A percentile compares a stretch with the other conserved stretches of the same genome.
phyloP scores from a whole-genome alignment of 2,329 filamentous ascomycete genomes.

The Periglandula ipomoeae region DNA sequence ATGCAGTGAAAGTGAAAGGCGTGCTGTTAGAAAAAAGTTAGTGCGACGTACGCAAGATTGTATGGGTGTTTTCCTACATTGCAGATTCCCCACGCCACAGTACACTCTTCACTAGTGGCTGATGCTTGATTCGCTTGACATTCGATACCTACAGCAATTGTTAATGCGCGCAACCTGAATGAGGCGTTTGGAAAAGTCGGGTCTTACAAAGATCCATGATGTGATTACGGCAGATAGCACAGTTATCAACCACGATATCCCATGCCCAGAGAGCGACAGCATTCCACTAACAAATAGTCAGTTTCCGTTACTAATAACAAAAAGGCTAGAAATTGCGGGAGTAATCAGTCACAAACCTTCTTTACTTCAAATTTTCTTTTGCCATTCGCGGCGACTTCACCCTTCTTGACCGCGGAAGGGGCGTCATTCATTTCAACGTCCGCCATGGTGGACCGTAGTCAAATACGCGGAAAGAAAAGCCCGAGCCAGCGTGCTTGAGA shows the following conservation, averaged over 20 bases:
- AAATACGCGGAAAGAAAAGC: background rate
- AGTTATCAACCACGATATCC: constrained; percentile 99
- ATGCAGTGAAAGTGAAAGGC: constrained; percentile 99
- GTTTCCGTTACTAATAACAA: background rate
- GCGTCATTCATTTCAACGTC: constrained; percentile 97
- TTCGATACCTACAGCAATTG: constrained; percentile 68
- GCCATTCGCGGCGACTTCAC: constrained; percentile 33
- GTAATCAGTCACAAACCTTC: constrained; percentile 53
- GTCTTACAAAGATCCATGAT: constrained; percentile 97
- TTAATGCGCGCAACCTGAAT: too few relatives aligned
- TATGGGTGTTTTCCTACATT: constrained; percentile 58
- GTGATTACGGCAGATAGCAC: constrained; percentile 97
- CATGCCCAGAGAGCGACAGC: constrained; percentile 97
- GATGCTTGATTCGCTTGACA: constrained; percentile 98
- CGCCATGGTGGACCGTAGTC: constrained; percentile 55
- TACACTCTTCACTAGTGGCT: constrained; percentile 95
- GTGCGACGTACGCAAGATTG: constrained; percentile 10
- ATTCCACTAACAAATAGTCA: constrained; percentile 64
- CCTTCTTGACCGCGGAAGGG: constrained; percentile 49
- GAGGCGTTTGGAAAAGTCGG: too few relatives aligned
- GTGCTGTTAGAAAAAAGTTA: constrained; percentile 57
- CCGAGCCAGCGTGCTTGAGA: background rate
- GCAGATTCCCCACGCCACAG: constrained; percentile 97
- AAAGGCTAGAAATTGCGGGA: background rate
- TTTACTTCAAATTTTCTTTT: constrained; percentile 99